Base-by-base conservation (phyloP, 176 grass and related monocot genomes). In the Phoenix roebelenii region DNA sequence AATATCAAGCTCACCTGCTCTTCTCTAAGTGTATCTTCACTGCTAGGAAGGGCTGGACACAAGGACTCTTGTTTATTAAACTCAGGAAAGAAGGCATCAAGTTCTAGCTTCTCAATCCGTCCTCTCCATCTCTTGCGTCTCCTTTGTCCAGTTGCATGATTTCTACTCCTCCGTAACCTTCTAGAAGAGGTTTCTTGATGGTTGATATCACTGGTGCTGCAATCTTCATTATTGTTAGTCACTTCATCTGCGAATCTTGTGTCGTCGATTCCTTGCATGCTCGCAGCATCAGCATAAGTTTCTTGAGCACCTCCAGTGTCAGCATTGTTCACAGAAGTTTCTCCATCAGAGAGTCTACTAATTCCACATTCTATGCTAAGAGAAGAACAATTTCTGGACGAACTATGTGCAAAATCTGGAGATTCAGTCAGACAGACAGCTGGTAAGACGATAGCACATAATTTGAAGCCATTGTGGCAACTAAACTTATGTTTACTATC, bases 111-210 rank as follows among this genome's bases (percentile, higher is more conserved):
- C 59, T 97, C 81, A 54, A 72, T 32, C 17, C 87, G 82, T 17
- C 93, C 87, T 78, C 93, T 98, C 93, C 93, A 98, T 75, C 88
- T 82, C 73, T 92, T 98, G 52, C 93, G 73, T 54, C 78, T 76
- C 79, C 73, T 83, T 52, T 88, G 78, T 50, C 75, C 78, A 18
- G 74, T 81, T 61, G 72, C 57, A 85, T 72, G 80, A 59, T 76
- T 88, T 74, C 93, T 92, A 69, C 72, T 80, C 72, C 81, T 98
- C 20, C 82, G 78, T 62, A 85, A 74, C 57, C 84, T 76, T 68
- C 79, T 92, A 67, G 63, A 89, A 79, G 55, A 87, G 57, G 81
- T 80, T 61, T 92, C 87, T 68, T 92, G 81, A 73, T 72, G 61
- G 54, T 63, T 74, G 51, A 85, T 59, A 70, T 88, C 79, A 68